Evolutionary conservation across 176 grass and related monocot genomes (phyloP), one percentile per base, ranked within the genome.

Genomic region (Saccharum officinarum): DNA sequence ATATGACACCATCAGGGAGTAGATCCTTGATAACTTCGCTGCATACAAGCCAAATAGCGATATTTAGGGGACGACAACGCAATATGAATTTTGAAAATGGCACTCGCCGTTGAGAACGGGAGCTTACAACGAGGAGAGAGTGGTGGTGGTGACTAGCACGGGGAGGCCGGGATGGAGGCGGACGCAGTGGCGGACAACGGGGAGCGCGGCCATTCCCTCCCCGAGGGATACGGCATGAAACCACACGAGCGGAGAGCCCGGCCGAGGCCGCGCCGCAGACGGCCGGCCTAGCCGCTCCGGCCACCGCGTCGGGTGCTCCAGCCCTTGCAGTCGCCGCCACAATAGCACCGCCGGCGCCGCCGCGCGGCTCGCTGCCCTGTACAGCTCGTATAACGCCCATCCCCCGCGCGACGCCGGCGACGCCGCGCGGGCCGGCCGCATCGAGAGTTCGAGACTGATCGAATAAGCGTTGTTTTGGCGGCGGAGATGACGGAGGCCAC

Each of bases 181-280:
- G 54, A 73, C 18, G 71, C 86, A 94, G 71, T 99, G 92, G 59
- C 83, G 86, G 66, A 99, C 83, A n/a, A 99, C 83, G 3, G 93
- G 93, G 62, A 98, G 87, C 66, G 93, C 88, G 9, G 90, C 77
- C 86, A 98, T 91, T 37, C 91, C 97, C 73, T 96, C 97, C 30
- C 93, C 90, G 18, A 99, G 87, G 49, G 97, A 99, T 18, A 99
- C 92, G 37, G 97, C 91, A 46, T 96, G 97, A 73, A 99, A 92
- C 92, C 97, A 99, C 25, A 94, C 85, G 23, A 92, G 87, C 68
- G 87, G 85, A 28, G 85, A 87, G 49, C 63, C 78, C 37, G 88
- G 78, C 12, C 73, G 84, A 20, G 92, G 89, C 85, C 90, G 89
- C 17, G 85, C 85, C 28, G 55, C 78, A 20, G 92, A 94, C 59